These are phyloP conservation scores for Petrea volubilis DNA, from an alignment of 257 asterid genomes.

Conservation along the genomic window DNA sequence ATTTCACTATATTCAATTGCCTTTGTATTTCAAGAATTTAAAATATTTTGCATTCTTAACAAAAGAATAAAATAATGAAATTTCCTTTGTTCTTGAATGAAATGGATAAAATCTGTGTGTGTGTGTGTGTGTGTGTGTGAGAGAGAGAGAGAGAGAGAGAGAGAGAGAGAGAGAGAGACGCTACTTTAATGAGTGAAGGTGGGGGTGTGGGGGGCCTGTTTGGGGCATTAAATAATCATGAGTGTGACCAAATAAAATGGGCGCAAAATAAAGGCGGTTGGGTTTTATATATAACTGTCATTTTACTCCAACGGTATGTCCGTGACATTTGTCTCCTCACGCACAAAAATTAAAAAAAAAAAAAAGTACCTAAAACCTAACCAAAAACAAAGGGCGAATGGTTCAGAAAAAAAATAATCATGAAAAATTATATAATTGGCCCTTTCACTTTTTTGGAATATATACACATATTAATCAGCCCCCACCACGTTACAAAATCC, in stretches of 20 bases:
- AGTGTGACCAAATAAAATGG: slow-evolving; percentile 4
- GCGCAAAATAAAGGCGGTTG: slow-evolving; percentile 46
- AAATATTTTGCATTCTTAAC: too few relatives aligned
- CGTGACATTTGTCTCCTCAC: slow-evolving; percentile 61
- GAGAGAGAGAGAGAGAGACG: neutral
- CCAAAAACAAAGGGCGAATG: neutral
- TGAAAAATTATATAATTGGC: neutral
- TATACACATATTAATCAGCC: too few relatives aligned
- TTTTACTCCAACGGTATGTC: slow-evolving; percentile 58
- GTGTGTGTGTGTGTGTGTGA: neutral
- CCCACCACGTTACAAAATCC: slow-evolving; percentile 46
- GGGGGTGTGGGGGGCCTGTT: neutral
- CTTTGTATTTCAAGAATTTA: too few relatives aligned
- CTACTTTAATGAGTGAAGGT: neutral
- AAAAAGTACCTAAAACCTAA: too few relatives aligned
- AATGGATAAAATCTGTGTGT: neutral
- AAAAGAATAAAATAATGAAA: neutral
- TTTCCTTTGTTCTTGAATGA: neutral
- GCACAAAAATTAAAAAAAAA: too few relatives aligned
- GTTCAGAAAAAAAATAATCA: neutral
- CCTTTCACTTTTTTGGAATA: neutral
- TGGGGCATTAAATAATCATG: neutral
- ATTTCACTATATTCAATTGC: too few relatives aligned
- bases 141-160: neutral
- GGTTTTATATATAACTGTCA: slow-evolving; percentile 35